phyloP scores from a whole-genome alignment of 2,329 filamentous ascomycete species.

The Capronia epimyces region DNA sequence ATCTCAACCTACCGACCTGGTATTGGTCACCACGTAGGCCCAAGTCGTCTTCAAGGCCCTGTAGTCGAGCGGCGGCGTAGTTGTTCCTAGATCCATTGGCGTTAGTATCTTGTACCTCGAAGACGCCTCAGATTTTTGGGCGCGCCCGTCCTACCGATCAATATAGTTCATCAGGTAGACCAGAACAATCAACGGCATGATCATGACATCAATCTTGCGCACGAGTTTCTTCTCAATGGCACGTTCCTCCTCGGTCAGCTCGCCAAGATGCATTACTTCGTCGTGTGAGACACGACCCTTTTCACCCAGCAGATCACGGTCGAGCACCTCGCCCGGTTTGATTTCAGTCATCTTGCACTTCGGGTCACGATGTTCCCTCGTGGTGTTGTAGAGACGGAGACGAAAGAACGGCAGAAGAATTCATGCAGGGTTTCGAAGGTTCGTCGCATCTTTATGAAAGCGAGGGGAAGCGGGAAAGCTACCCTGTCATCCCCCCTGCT shows the following conservation, averaged over 20 bases:
- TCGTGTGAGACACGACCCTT: slow-evolving; percentile 23
- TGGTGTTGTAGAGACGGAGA: neutral
- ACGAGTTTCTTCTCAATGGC: slow-evolving; percentile 37
- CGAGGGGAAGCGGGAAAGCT: neutral
- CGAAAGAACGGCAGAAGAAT: neutral
- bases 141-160: slow-evolving; percentile 36
- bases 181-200: slow-evolving; percentile 44
- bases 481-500: neutral
- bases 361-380: neutral
- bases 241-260: slow-evolving; percentile 33
- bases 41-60: slow-evolving; percentile 39
- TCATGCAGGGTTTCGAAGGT: neutral
- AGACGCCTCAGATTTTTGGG: too few relatives aligned
- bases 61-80: slow-evolving; percentile 42
- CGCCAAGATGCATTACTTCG: slow-evolving; percentile 24
- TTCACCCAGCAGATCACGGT: slow-evolving; percentile 25
- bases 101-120: neutral
- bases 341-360: slow-evolving; percentile 16
- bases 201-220: slow-evolving; percentile 34
- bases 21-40: slow-evolving; percentile 30
- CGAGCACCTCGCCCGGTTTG: slow-evolving; percentile 12
- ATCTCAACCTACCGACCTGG: neutral
- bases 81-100: slow-evolving; percentile 39
- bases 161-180: slow-evolving; percentile 51
- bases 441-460: neutral